A percentile compares a stretch with the other conserved stretches of the same genome.
Evolutionary conservation across 179 eudicot genomes (phyloP).

Genomic region (Gypsophila paniculata): DNA sequence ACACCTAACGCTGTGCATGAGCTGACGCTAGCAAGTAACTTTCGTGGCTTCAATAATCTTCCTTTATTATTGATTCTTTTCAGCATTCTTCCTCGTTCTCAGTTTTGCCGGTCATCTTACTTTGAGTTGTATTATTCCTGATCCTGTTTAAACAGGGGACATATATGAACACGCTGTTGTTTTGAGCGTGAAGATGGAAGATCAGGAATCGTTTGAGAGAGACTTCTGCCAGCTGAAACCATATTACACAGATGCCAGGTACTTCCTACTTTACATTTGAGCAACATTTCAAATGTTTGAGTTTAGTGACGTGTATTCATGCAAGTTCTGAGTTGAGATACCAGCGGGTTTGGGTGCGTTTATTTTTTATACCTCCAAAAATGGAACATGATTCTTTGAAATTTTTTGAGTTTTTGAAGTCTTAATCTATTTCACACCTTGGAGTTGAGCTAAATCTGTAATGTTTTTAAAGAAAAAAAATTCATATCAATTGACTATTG

Average conservation of each 20-base stretch:
- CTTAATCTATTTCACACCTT: not conserved
- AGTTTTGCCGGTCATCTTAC: slow-evolving; percentile 9
- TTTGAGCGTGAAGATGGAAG: slow-evolving; percentile 86
- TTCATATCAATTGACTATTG: not conserved
- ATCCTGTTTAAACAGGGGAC: slow-evolving; percentile 49
- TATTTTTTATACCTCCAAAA: not conserved
- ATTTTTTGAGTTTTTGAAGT: not conserved
- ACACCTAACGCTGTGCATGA: slow-evolving; percentile 74
- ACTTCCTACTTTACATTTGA: slow-evolving; percentile 2
- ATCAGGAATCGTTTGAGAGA: slow-evolving; percentile 90
- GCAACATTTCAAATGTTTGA: not conserved
- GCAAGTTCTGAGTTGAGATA: not conserved
- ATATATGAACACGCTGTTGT: slow-evolving; percentile 95
- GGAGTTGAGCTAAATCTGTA: not conserved
- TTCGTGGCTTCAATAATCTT: slow-evolving; percentile 8
- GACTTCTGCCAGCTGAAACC: slow-evolving; percentile 94
- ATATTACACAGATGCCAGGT: slow-evolving; percentile 91
- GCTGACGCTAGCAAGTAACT: slow-evolving; percentile 76
- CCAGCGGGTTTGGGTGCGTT: not conserved
- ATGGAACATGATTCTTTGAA: not conserved
- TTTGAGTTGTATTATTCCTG: not conserved
- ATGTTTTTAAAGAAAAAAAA: not conserved
- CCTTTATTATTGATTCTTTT: not conserved
- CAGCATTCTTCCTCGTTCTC: not conserved
- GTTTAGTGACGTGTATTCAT: not conserved